Base-by-base conservation (phyloP, 1,139 yeast genomes). In the Magnusiomyces paraingens region DNA sequence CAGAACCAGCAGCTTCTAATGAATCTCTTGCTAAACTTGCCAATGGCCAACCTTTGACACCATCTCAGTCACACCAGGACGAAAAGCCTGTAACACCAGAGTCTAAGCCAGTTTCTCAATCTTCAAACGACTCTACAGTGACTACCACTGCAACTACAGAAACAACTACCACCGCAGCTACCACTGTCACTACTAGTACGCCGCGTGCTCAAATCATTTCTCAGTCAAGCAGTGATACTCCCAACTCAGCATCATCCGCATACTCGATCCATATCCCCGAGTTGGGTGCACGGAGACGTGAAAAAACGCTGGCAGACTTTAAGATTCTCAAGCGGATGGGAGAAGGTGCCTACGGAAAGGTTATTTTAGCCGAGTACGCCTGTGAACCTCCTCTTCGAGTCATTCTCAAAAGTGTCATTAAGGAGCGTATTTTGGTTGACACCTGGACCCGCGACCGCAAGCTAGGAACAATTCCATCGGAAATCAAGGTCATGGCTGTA, bases 261-360 rank as follows among this genome's bases (percentile, higher is more conserved):
- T 55, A 55, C 42, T 55, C 58, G 15, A 51, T 49, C 17, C 63
- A 59, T 32, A 57, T 55, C n/a, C 56, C 62, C 10, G 66, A 62
- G 52, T 65, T 71, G 10, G 74, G 74, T 1, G 67, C 69, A 1
- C 60, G 61, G 17, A 64, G 73, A 11, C 66, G 73, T 1, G 64
- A 79, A 36, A 88, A 88, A 66, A 81, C 81, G 58, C 79, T 88
- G 59, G 67, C 77, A 0, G 96, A 90, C 66, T 93, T 88, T 64
- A 71, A 73, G 2, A 79, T 87, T 0, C 55, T 88, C 47, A 85
- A 86, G 65, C 82, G 84, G 58, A 81, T 93, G 83, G 99, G 99
- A 0, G 95, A 87, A 67, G 99, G 99, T 46, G 97, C 98, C 0
- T 93, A 91, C 65, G 98, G 98, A 15, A 87, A 88, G 64, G 99